Conservation (phyloP, 2,329 filamentous ascomycete genomes). For the Hypoxylon sp. region DNA sequence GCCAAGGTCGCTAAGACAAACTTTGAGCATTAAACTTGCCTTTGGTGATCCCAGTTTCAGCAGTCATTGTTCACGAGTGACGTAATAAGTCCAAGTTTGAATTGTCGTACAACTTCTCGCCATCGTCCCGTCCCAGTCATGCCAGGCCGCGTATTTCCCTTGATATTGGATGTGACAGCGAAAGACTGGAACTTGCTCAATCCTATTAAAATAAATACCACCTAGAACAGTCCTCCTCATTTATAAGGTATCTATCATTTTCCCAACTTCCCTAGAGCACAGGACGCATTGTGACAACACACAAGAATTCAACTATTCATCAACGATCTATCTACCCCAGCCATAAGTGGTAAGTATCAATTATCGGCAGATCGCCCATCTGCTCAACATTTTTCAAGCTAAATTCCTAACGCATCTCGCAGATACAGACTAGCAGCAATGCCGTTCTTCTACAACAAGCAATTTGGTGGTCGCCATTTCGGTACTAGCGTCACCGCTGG, state of each 20-base stretch:
- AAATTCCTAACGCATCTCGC: not conserved
- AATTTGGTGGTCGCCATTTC: conserved; percentile 62
- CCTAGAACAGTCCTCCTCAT: not conserved
- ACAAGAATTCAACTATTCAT: not conserved
- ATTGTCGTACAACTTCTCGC: conserved; percentile 7
- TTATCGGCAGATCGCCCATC: not conserved
- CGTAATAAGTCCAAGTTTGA: conserved; percentile 21
- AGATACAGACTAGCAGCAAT: conserved; percentile 49
- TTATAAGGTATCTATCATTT: not conserved
- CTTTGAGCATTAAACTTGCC: not conserved
- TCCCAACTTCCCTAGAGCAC: not conserved
- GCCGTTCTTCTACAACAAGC: conserved; percentile 63
- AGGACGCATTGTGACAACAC: not conserved
- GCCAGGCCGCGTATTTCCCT: conserved; percentile 11
- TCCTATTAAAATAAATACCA: conserved; percentile 12
- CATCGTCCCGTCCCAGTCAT: not conserved
- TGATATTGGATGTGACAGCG: conserved; percentile 2
- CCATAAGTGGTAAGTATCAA: conserved; percentile 1
- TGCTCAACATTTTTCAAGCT: not conserved
- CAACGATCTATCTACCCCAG: not conserved
- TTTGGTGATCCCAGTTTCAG: conserved; percentile 23
- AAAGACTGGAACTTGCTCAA: conserved; percentile 18
- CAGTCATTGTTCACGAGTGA: conserved; percentile 17
- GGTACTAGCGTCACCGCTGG: conserved; percentile 64
- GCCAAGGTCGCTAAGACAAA: conserved; percentile 20